A percentile compares a stretch with the other conserved stretches of the same genome.
These are phyloP conservation scores for Pleurotus sapidus DNA, from an alignment of 768 basidiomycete genomes.

Conservation along the genomic window DNA sequence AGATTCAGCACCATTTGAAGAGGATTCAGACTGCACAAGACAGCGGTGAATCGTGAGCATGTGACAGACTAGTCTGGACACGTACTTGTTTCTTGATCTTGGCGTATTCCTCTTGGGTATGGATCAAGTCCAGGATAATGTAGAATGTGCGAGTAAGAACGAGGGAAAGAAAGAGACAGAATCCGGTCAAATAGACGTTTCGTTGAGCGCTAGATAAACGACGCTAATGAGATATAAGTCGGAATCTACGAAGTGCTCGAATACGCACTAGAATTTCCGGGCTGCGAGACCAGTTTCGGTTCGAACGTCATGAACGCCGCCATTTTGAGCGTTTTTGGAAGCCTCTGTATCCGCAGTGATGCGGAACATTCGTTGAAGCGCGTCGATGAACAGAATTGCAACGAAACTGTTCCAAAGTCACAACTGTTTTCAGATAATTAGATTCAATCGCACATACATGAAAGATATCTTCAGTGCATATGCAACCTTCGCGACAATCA, in stretches of 20 bases:
- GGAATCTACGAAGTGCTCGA: not conserved
- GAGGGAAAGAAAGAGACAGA: slow-evolving; percentile 93
- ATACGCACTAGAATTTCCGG: slow-evolving; percentile 85
- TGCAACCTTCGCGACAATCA: slow-evolving; percentile 77
- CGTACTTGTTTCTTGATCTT: slow-evolving; percentile 67
- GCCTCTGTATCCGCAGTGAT: slow-evolving; percentile 69
- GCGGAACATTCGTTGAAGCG: slow-evolving; percentile 89
- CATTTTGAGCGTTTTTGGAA: slow-evolving; percentile 52
- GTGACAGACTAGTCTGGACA: slow-evolving; percentile 1
- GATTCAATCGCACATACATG: slow-evolving; percentile 54
- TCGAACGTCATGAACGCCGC: slow-evolving; percentile 54
- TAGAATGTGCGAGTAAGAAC: slow-evolving; percentile 92
- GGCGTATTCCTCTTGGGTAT: slow-evolving; percentile 84
- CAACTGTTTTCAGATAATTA: not conserved
- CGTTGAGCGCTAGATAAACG: slow-evolving; percentile 66
- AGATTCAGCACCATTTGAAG: slow-evolving; percentile 10
- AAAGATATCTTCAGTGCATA: slow-evolving; percentile 94
- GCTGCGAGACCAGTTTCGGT: slow-evolving; percentile 89
- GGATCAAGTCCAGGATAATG: slow-evolving; percentile 88
- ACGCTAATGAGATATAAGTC: not conserved
- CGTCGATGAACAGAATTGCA: slow-evolving; percentile 84
- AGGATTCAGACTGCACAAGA: slow-evolving; percentile 11
- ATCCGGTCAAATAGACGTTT: slow-evolving; percentile 91
- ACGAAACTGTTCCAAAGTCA: slow-evolving; percentile 55
- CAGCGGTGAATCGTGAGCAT: not conserved